Percentiles rank a stretch among this genome's conserved stretches.
Conservation (phyloP, 2,329 filamentous ascomycete genomes). For the Pyrenochaeta sp. region DNA sequence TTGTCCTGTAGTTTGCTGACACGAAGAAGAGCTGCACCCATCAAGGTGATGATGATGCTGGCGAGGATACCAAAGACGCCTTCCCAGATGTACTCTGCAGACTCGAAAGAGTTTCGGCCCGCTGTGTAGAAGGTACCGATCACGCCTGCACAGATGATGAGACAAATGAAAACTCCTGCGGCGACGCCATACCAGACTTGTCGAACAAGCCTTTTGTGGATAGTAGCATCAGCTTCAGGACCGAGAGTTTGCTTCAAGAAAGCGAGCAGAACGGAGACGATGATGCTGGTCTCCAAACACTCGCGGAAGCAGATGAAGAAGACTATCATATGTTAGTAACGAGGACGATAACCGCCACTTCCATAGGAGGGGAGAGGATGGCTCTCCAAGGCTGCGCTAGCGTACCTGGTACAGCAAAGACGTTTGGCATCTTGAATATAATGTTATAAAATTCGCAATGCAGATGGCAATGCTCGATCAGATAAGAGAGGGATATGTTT, state of each 20-base stretch:
- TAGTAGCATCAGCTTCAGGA: conserved; percentile 65
- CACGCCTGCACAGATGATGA: conserved; percentile 70
- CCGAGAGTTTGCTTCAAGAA: conserved; percentile 85
- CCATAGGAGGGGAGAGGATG: background rate
- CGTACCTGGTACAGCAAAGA: conserved; percentile 74
- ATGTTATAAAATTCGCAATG: background rate
- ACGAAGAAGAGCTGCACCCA: conserved; percentile 81
- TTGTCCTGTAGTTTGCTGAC: conserved; percentile 85
- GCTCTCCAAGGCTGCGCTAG: background rate
- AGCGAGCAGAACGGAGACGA: conserved; percentile 84
- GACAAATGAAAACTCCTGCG: conserved; percentile 69
- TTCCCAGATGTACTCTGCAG: conserved; percentile 80
- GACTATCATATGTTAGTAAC: conserved; percentile 55
- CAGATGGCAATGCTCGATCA: conserved; percentile 4
- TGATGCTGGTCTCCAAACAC: conserved; percentile 81
- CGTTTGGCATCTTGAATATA: conserved; percentile 62
- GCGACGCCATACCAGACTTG: conserved; percentile 75
- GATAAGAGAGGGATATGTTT: conserved; percentile 11
- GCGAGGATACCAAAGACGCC: conserved; percentile 80
- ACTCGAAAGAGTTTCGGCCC: conserved; percentile 71
- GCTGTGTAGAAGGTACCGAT: conserved; percentile 76
- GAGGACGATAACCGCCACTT: no score
- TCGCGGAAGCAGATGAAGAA: conserved; percentile 94
- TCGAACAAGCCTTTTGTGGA: conserved; percentile 73
- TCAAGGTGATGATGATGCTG: conserved; percentile 79